Conservation (phyloP, 78 protist species). For the Polysphondylium violaceum region DNA sequence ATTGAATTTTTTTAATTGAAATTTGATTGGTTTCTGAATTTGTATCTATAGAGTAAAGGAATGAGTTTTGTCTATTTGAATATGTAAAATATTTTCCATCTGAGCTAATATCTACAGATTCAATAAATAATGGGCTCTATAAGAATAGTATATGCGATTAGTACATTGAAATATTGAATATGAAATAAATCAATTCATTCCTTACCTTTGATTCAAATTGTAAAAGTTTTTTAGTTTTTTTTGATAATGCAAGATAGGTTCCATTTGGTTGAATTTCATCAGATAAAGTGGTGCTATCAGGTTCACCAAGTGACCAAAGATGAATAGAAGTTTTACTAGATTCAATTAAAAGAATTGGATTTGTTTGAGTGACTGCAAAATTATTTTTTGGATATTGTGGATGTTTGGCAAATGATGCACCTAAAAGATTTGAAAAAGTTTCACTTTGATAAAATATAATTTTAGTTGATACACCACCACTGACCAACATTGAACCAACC, state of each 20-base stretch:
- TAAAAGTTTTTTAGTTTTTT: constrained; percentile 34
- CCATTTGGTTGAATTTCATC: constrained; percentile 42
- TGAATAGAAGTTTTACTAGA: neutral
- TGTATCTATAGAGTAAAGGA: neutral
- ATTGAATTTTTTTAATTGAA: constrained; percentile 17
- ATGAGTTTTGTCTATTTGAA: constrained; percentile 18
- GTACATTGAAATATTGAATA: too few species aligned
- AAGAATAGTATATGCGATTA: neutral
- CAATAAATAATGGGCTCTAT: constrained; percentile 1
- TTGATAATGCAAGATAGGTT: neutral
- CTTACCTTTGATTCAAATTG: constrained; percentile 32
- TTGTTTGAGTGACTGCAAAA: neutral
- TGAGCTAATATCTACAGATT: neutral
- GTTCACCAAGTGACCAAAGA: constrained; percentile 18
- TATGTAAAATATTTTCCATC: constrained; percentile 4
- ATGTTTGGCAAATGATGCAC: neutral
- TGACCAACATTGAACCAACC: neutral
- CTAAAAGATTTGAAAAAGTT: neutral
- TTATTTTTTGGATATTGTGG: neutral
- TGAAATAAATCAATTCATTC: too few species aligned
- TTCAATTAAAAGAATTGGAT: constrained; percentile 26
- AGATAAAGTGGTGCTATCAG: neutral
- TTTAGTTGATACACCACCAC: constrained; percentile 23
- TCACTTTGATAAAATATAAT: constrained; percentile 12
- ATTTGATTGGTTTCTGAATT: neutral